Percentiles rank a stretch among this genome's conserved stretches.
These are phyloP conservation scores for Vitis amurensis DNA, from an alignment of 164 flowering plant species.

Conservation along the genomic window DNA sequence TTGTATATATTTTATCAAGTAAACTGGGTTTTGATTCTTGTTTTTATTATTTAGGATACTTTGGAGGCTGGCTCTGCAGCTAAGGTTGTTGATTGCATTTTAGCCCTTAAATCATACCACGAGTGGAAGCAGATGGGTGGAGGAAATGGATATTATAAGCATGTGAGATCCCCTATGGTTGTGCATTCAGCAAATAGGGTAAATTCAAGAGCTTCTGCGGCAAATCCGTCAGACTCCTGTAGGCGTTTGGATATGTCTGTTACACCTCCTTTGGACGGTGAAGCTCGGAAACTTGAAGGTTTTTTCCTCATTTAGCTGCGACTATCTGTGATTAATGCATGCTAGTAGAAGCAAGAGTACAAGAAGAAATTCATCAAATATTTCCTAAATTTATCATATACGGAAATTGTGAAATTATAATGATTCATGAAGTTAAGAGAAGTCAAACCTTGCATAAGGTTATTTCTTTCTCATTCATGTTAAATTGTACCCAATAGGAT, in stretches of 20 bases:
- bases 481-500: no score
- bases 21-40: neutral
- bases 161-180: slow-evolving; percentile 56
- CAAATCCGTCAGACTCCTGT: slow-evolving; percentile 27
- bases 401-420: no score
- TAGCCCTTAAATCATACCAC: slow-evolving; percentile 71
- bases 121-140: slow-evolving; percentile 63
- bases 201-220: slow-evolving; percentile 21
- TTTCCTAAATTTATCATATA: no score
- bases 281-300: slow-evolving; percentile 44
- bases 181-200: slow-evolving; percentile 39
- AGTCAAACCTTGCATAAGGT: no score
- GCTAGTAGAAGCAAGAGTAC: no score
- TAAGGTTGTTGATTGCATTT: slow-evolving; percentile 84
- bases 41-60: slow-evolving; percentile 43
- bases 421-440: no score
- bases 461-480: no score
- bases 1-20: neutral
- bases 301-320: neutral
- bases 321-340: no score
- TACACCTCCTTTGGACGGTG: slow-evolving; percentile 11
- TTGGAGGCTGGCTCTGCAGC: slow-evolving; percentile 63
- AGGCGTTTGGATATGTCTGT: slow-evolving; percentile 68
- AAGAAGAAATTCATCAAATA: no score
- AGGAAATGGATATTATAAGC: slow-evolving; percentile 52